phyloP scores from a whole-genome alignment of 176 grass and related monocot species.

The Calamus simplicifolius region DNA sequence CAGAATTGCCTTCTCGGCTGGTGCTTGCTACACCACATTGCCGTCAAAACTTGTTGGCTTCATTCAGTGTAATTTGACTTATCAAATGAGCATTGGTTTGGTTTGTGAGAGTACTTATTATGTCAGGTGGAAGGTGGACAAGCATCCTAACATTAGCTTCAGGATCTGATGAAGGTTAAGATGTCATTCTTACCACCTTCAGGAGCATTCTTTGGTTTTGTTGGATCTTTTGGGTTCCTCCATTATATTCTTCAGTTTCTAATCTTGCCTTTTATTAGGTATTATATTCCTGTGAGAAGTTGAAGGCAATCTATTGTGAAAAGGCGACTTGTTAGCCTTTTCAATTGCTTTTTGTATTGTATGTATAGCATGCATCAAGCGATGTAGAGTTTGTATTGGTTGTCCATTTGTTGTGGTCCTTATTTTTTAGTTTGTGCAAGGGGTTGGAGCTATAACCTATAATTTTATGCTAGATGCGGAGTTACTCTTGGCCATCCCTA shows the following conservation, averaged over 20 bases:
- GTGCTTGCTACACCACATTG: too few relatives aligned
- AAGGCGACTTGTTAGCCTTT: background rate
- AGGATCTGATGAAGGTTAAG: background rate
- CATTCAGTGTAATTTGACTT: too few relatives aligned
- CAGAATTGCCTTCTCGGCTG: too few relatives aligned
- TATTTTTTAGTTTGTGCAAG: too few relatives aligned
- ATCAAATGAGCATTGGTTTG: too few relatives aligned
- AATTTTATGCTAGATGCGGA: too few relatives aligned
- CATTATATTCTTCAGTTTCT: background rate
- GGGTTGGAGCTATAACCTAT: too few relatives aligned
- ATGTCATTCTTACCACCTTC: background rate
- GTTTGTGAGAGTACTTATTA: too few relatives aligned
- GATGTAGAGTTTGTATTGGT: background rate
- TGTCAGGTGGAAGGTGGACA: too few relatives aligned
- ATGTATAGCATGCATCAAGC: background rate
- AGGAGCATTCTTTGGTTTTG: conserved; percentile 3
- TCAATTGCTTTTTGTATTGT: background rate
- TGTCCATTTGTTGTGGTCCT: background rate
- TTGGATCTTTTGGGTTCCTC: conserved; percentile 1
- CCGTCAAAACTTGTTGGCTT: too few relatives aligned
- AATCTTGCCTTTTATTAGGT: background rate
- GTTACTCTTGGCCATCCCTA: too few relatives aligned
- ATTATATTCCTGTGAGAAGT: background rate
- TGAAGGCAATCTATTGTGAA: conserved; percentile 2
- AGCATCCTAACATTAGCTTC: too few relatives aligned